Conservation (phyloP, 768 basidiomycete genomes). For the Tremella fuciformis region DNA sequence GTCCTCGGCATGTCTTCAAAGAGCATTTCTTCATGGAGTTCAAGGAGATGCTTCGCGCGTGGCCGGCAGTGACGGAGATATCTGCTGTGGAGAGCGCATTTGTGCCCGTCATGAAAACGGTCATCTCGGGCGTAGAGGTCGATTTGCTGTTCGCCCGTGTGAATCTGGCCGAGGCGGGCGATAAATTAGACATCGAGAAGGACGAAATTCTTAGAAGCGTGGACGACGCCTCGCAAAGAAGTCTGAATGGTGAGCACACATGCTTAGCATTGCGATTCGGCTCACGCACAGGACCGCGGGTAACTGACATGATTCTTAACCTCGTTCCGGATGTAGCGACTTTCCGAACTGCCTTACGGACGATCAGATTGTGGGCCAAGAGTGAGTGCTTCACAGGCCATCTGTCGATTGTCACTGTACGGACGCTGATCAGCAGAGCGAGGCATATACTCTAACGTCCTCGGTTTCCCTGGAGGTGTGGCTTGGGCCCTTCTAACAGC, state of each 20-base stretch:
- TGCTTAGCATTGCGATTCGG: neutral
- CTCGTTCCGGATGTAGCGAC: conserved; percentile 91
- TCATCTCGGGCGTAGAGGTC: conserved; percentile 85
- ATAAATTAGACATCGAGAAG: conserved; percentile 83
- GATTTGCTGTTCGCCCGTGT: conserved; percentile 82
- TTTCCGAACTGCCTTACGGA: conserved; percentile 89
- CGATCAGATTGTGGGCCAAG: conserved; percentile 97
- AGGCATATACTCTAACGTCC: conserved; percentile 97
- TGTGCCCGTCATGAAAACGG: conserved; percentile 89
- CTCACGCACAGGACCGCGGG: conserved; percentile 70
- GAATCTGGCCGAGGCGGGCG: conserved; percentile 64
- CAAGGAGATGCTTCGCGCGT: conserved; percentile 77
- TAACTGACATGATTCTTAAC: conserved; percentile 91
- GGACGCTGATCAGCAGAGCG: conserved; percentile 59
- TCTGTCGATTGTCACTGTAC: neutral
- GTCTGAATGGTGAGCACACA: conserved; percentile 68
- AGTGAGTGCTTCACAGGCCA: conserved; percentile 58
- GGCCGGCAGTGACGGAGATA: conserved; percentile 81
- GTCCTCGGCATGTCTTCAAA: conserved; percentile 89
- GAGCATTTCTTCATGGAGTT: conserved; percentile 95
- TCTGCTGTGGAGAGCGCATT: conserved; percentile 94
- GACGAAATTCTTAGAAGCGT: conserved; percentile 87
- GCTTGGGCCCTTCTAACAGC: conserved; percentile 99
- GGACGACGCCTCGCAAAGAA: conserved; percentile 91
- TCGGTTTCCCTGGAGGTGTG: conserved; percentile 95